Percentiles rank a stretch among this genome's conserved stretches.
These are phyloP conservation scores for Straminergon stramineum DNA, from an alignment of 225 moss, liverwort and hornwort species.

Conservation along the genomic window DNA sequence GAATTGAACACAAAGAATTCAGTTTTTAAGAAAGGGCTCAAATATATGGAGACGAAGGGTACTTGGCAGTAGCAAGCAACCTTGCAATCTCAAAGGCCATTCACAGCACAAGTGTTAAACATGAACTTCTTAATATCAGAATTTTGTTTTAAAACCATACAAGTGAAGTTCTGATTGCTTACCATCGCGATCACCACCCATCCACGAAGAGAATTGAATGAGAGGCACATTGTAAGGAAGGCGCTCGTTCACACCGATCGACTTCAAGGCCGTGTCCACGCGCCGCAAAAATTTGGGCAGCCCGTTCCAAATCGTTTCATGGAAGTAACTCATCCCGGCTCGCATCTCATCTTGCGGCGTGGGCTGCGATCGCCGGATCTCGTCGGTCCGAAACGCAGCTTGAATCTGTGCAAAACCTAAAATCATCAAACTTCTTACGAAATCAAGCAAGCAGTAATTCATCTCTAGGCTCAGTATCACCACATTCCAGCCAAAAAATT, in stretches of 20 bases:
- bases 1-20: background rate
- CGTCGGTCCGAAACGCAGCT: constrained; percentile 63
- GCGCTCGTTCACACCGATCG: constrained; percentile 53
- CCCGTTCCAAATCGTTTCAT: constrained; percentile 63
- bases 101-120: background rate
- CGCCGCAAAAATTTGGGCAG: constrained; percentile 56
- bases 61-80: background rate
- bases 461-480: background rate
- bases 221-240: constrained; percentile 48
- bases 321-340: constrained; percentile 64
- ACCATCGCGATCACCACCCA: constrained; percentile 74
- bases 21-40: background rate
- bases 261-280: constrained; percentile 56
- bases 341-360: constrained; percentile 72
- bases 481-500: background rate
- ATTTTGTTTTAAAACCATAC: background rate
- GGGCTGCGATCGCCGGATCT: constrained; percentile 57
- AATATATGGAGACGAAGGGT: background rate
- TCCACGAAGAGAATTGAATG: constrained; percentile 66
- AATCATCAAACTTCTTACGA: background rate
- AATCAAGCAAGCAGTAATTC: background rate
- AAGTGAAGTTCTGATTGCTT: background rate
- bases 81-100: background rate
- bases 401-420: constrained; percentile 33
- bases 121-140: background rate